A percentile compares a stretch with the other conserved stretches of the same genome.
Evolutionary conservation across 2,329 filamentous ascomycete species (phyloP).

Genomic region (Aspergillus phoenicis): DNA sequence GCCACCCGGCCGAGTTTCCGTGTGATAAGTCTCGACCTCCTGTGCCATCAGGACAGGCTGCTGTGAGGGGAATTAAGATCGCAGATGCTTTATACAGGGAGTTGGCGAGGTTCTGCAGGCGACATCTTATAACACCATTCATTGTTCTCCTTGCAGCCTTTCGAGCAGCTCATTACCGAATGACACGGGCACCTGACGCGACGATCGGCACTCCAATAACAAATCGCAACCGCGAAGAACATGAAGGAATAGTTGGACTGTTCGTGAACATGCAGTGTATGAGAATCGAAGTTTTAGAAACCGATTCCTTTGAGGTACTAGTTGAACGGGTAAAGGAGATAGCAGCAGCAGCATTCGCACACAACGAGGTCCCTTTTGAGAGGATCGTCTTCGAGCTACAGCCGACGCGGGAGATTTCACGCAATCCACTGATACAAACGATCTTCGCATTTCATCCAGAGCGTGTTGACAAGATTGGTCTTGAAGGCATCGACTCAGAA

Average conservation of each 20-base stretch:
- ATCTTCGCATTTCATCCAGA: slow-evolving; percentile 1
- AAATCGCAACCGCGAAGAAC: slow-evolving; percentile 1
- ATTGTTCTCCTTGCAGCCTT: slow-evolving; percentile 3
- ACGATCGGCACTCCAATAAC: slow-evolving; percentile 7
- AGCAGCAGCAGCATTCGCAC: neutral
- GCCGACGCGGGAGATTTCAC: neutral
- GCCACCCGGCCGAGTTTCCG: slow-evolving; percentile 9
- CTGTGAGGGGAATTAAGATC: neutral
- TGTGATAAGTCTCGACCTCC: slow-evolving; percentile 1
- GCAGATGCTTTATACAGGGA: neutral
- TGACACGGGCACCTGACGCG: slow-evolving; percentile 7
- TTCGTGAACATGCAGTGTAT: slow-evolving; percentile 16
- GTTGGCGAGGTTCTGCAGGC: neutral
- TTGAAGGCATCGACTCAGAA: slow-evolving; percentile 10
- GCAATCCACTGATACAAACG: slow-evolving; percentile 7
- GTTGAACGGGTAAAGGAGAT: neutral
- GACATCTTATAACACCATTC: slow-evolving; percentile 1
- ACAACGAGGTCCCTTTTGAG: slow-evolving; percentile 6
- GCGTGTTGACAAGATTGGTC: neutral
- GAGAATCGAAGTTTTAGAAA: neutral
- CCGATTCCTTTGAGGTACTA: neutral
- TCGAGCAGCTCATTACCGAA: slow-evolving; percentile 14
- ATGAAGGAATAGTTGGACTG: slow-evolving; percentile 6
- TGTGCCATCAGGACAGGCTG: slow-evolving; percentile 5
- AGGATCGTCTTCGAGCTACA: slow-evolving; percentile 1